Evolutionary conservation across 1,284 basidiomycete species (phyloP), one percentile per base, ranked within the genome.

Genomic region (Mrakiaceae sp.): DNA sequence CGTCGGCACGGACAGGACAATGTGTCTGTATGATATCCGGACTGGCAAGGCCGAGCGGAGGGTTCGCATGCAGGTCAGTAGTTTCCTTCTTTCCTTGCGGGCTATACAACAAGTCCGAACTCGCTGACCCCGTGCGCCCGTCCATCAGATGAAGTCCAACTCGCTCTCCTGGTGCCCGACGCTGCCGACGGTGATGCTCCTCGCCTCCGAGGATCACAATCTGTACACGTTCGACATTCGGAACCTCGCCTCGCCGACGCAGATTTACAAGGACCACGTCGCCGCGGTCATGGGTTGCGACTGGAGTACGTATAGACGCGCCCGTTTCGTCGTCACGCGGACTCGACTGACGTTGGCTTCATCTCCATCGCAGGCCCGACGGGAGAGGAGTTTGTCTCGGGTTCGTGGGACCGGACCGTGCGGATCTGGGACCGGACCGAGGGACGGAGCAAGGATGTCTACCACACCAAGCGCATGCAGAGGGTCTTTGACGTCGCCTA

Each of bases 391-490:
- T 95, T 98, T 72, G 92, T 96, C 48, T 91, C 89, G 66, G 96
- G 95, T 40, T 89, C 90, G 0, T 98, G 95, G 85, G 96, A 99
- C 76, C 83, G 94, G 61, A 98, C 94, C 0, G 81, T 98, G 50
- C 81, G 95, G 60, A 83, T 98, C 74, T 99, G 95, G 95, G 86
- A 88, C 69, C 86, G 91, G 69, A 90, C 90, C 46, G 82, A 83
- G 57, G 94, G 93, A 3, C 84, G 85, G 64, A 82, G 83, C 3
- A 85, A 90, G 27, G 95, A 98, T 74, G 86, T 94, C 4, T 99
- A 98, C 75, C 95, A 98, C 78, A 95, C 92, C 40, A 98, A 98
- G 78, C 88, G 96, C 53, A 99, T 99, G 96, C 95, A 98, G 76
- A 84, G 93, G 8, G 73, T 74, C 44, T 75, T 74, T 67, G 54